Evolutionary conservation across 257 asterid genomes (phyloP).

Genomic region (Solanum piurae): DNA sequence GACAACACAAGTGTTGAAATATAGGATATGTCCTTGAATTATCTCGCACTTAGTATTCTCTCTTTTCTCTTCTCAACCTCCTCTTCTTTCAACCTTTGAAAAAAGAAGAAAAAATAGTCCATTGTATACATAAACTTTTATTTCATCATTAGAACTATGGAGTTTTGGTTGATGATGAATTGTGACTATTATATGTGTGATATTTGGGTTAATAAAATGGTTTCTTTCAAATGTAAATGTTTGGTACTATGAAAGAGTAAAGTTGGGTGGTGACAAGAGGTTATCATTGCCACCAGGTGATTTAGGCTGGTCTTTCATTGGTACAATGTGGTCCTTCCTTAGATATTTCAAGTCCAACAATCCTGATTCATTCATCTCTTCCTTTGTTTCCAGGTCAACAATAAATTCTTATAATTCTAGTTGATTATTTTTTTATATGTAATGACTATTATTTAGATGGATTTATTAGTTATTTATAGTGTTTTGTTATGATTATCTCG

Average conservation of each 20-base stretch:
- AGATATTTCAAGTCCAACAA: constrained; percentile 55
- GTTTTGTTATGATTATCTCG: too few species aligned
- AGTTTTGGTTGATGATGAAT: neutral
- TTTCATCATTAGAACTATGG: neutral
- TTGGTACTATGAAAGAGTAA: constrained; percentile 39
- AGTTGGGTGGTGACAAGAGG: constrained; percentile 28
- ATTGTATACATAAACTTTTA: neutral
- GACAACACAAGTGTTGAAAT: neutral
- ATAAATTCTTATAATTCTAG: neutral
- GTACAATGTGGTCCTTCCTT: constrained; percentile 86
- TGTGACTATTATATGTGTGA: constrained; percentile 6
- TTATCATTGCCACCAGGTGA: constrained; percentile 82
- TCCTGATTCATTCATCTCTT: constrained; percentile 68
- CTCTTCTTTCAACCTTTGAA: constrained; percentile 50
- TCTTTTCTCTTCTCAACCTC: neutral
- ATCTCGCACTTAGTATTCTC: neutral
- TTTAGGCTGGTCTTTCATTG: constrained; percentile 83
- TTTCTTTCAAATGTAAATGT: constrained; percentile 25
- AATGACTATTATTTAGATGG: too few species aligned
- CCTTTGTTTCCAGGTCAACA: constrained; percentile 39
- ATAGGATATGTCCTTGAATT: neutral
- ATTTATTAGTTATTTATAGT: too few species aligned
- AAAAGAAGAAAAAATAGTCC: neutral
- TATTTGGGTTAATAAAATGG: constrained; percentile 19
- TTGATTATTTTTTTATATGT: too few species aligned